Evolutionary conservation across 257 asterid species (phyloP).

Genomic region (Capsicum pubescens): DNA sequence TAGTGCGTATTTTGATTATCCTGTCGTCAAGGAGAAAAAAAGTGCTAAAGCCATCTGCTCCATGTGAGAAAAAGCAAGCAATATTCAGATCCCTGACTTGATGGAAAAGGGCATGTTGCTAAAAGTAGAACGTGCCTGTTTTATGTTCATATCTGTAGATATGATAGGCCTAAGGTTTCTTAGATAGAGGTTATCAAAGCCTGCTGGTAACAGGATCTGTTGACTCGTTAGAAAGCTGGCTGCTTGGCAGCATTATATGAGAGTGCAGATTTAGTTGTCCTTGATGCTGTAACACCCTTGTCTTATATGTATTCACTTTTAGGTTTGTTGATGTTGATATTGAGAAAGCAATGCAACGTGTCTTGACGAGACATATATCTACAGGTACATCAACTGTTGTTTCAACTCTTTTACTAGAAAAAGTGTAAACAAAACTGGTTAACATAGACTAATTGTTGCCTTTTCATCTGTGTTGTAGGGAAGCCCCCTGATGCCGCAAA

Average conservation of each 20-base stretch:
- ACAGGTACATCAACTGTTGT: slow-evolving; percentile 59
- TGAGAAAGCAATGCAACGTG: slow-evolving; percentile 86
- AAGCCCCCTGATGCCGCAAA: slow-evolving; percentile 79
- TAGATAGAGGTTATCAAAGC: background rate
- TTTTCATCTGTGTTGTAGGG: slow-evolving; percentile 49
- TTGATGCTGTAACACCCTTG: background rate
- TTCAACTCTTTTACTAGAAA: slow-evolving; percentile 24
- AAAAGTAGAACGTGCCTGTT: background rate
- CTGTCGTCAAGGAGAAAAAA: background rate
- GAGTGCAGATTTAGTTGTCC: slow-evolving; percentile 23
- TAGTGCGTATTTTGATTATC: slow-evolving; percentile 4
- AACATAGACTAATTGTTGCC: slow-evolving; percentile 28
- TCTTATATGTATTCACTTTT: slow-evolving; percentile 24
- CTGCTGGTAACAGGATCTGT: slow-evolving; percentile 6
- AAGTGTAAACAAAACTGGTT: background rate
- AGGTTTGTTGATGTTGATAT: slow-evolving; percentile 90
- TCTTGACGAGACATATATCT: slow-evolving; percentile 74
- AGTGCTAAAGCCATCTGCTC: slow-evolving; percentile 7
- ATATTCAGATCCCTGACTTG: background rate
- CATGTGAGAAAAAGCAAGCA: slow-evolving; percentile 1
- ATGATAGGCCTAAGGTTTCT: background rate
- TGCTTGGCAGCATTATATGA: slow-evolving; percentile 22
- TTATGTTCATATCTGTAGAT: background rate
- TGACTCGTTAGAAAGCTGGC: background rate
- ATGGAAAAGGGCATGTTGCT: slow-evolving; percentile 15